These are phyloP conservation scores for Solanum gandarillasii DNA, from an alignment of 257 asterid genomes.

Conservation along the genomic window DNA sequence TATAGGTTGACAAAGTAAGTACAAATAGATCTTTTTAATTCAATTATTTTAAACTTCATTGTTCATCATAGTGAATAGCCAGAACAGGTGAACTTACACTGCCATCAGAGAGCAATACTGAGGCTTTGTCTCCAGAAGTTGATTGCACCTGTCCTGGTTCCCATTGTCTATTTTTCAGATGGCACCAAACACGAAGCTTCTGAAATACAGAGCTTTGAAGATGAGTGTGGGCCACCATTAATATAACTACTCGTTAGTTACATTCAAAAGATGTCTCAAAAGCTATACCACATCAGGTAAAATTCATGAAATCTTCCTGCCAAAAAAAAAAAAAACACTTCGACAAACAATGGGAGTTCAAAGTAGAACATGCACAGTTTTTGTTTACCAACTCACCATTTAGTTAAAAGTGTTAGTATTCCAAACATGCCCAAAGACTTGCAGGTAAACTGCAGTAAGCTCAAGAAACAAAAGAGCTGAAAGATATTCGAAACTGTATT, in stretches of 20 bases:
- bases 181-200: constrained; percentile 80
- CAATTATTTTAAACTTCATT: neutral
- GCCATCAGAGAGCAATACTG: constrained; percentile 53
- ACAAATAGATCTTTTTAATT: neutral
- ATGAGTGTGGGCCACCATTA: constrained; percentile 3
- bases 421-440: neutral
- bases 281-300: neutral
- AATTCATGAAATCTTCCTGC: neutral
- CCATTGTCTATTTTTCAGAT: constrained; percentile 45
- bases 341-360: neutral
- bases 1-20: constrained; percentile 12
- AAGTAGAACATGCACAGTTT: neutral
- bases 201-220: constrained; percentile 22
- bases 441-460: neutral
- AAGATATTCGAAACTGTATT: neutral
- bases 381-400: neutral
- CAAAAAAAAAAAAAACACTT: neutral
- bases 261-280: neutral
- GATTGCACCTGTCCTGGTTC: constrained; percentile 66
- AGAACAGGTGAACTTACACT: constrained; percentile 44
- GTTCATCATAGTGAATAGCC: neutral
- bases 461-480: neutral
- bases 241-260: neutral
- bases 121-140: constrained; percentile 62
- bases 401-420: neutral